Evolutionary conservation across 2,329 filamentous ascomycete genomes (phyloP).

Genomic region (Decorospora gaudefroyi): DNA sequence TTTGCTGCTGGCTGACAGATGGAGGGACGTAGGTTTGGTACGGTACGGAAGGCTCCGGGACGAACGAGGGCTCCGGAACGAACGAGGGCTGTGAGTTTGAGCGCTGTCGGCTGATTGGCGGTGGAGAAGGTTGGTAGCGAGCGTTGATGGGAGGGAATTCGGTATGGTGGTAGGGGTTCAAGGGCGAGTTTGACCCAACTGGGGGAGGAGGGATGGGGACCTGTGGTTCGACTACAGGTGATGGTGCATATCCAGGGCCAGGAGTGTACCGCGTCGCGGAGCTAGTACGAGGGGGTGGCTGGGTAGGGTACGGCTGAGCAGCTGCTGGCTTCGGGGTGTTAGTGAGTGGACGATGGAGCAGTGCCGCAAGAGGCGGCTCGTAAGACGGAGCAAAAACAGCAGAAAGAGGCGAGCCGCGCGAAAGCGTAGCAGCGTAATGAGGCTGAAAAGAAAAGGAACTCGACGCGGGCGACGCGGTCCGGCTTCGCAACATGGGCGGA

Average conservation of each 20-base stretch:
- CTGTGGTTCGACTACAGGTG: constrained; percentile 25
- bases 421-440: constrained; percentile 27
- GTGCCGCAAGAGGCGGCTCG: constrained; percentile 44
- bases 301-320: constrained; percentile 12
- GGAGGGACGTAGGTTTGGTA: constrained; percentile 24
- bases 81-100: constrained; percentile 44
- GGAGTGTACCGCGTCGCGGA: constrained; percentile 37
- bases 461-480: constrained; percentile 24
- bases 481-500: constrained; percentile 31
- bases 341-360: constrained; percentile 40
- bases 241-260: constrained; percentile 39
- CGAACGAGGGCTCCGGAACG: constrained; percentile 31
- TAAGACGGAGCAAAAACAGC: constrained; percentile 42
- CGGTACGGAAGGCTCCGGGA: constrained; percentile 21
- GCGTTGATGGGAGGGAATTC: constrained; percentile 31
- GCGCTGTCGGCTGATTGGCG: constrained; percentile 42
- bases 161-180: constrained; percentile 41
- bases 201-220: constrained; percentile 32
- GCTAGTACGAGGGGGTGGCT: too few species aligned
- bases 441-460: constrained; percentile 23
- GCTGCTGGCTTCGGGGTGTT: constrained; percentile 39
- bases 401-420: constrained; percentile 37
- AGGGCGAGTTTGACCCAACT: constrained; percentile 27
- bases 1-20: constrained; percentile 24
- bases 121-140: constrained; percentile 35